phyloP scores from a whole-genome alignment of 2,329 filamentous ascomycete species.

The Aspergillus ibericus region DNA sequence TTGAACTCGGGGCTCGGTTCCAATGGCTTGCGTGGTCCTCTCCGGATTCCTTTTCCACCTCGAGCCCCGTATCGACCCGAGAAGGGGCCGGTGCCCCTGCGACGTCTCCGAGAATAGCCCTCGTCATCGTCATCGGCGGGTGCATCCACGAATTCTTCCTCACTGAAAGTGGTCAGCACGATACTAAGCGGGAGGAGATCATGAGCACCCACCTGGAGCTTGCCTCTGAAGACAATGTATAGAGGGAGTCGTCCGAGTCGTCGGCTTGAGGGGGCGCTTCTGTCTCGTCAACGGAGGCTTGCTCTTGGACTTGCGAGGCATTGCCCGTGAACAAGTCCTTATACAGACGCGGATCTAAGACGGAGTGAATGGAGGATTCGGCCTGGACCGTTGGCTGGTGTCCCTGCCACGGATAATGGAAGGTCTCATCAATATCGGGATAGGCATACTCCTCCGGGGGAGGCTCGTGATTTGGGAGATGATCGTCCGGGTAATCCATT shows the following conservation, averaged over 20 bases:
- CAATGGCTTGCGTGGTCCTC: slow-evolving; percentile 47
- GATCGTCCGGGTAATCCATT: slow-evolving; percentile 23
- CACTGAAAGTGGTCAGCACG: slow-evolving; percentile 21
- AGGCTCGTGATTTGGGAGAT: slow-evolving; percentile 10
- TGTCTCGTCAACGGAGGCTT: slow-evolving; percentile 13
- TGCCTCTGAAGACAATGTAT: slow-evolving; percentile 23
- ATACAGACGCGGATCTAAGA: slow-evolving; percentile 38
- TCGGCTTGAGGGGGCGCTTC: slow-evolving; percentile 9
- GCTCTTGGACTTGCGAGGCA: slow-evolving; percentile 13
- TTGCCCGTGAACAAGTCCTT: slow-evolving; percentile 22
- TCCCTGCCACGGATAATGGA: slow-evolving; percentile 36
- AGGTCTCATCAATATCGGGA: slow-evolving; percentile 34
- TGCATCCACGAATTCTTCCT: slow-evolving; percentile 25
- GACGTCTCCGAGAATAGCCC: slow-evolving; percentile 26
- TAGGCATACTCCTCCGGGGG: slow-evolving; percentile 27
- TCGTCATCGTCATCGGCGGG: slow-evolving; percentile 26
- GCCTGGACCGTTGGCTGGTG: slow-evolving; percentile 14
- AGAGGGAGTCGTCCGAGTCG: slow-evolving; percentile 27
- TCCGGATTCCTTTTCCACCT: slow-evolving; percentile 47
- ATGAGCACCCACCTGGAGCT: slow-evolving; percentile 26
- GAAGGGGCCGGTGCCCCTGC: slow-evolving; percentile 34
- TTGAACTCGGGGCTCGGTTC: slow-evolving; percentile 52
- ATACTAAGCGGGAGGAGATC: neutral
- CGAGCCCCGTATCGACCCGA: slow-evolving; percentile 41
- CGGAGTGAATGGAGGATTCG: slow-evolving; percentile 22